phyloP scores from a whole-genome alignment of 1,284 basidiomycete species.

The Rhodofomes roseus region DNA sequence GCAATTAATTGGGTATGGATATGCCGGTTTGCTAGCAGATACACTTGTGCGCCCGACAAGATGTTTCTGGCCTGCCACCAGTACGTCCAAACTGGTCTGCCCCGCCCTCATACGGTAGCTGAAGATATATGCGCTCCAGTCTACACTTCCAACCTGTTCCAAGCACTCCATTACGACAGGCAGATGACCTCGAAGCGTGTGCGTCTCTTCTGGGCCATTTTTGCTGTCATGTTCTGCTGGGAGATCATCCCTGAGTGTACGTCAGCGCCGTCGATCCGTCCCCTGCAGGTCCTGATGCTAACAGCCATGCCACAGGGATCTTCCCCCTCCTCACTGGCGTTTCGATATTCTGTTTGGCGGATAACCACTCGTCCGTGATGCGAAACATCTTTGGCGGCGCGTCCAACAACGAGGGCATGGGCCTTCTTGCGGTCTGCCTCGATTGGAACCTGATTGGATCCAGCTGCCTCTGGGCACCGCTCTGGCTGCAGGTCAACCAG shows the following conservation, averaged over 20 bases:
- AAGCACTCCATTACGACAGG: slow-evolving; percentile 45
- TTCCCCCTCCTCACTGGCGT: slow-evolving; percentile 42
- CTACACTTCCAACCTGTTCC: slow-evolving; percentile 43
- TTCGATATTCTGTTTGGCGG: slow-evolving; percentile 57
- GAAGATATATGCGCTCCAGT: background rate
- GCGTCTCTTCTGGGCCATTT: slow-evolving; percentile 29
- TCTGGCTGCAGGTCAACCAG: slow-evolving; percentile 32
- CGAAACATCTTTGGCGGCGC: slow-evolving; percentile 58
- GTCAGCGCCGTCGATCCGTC: slow-evolving; percentile 8
- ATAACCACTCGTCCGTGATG: slow-evolving; percentile 42
- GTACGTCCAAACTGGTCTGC: slow-evolving; percentile 11
- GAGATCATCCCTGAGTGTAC: slow-evolving; percentile 47
- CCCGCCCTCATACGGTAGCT: slow-evolving; percentile 5
- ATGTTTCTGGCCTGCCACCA: slow-evolving; percentile 29
- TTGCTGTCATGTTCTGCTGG: slow-evolving; percentile 27
- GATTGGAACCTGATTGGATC: slow-evolving; percentile 46
- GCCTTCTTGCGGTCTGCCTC: slow-evolving; percentile 46
- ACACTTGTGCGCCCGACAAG: slow-evolving; percentile 29
- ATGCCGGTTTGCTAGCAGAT: slow-evolving; percentile 22
- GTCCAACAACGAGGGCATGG: slow-evolving; percentile 57
- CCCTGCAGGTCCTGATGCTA: background rate
- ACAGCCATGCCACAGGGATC: slow-evolving; percentile 22
- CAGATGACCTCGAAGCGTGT: slow-evolving; percentile 33
- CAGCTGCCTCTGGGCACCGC: slow-evolving; percentile 25
- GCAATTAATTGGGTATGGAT: slow-evolving; percentile 23